Evolutionary conservation across 257 asterid species (phyloP).

Genomic region (Forsythia suspensa): DNA sequence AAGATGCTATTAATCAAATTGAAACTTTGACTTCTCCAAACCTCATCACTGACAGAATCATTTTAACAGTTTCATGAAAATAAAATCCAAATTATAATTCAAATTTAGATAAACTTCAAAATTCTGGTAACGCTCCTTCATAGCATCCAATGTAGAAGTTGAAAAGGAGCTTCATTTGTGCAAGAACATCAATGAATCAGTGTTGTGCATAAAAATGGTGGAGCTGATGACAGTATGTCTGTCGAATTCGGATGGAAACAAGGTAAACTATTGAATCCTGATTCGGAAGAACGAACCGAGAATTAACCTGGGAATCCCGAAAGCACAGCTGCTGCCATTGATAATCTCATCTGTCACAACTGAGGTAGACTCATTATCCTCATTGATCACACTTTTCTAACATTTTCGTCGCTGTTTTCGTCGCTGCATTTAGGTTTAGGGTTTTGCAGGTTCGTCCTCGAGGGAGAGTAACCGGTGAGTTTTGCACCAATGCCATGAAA

Average conservation of each 20-base stretch:
- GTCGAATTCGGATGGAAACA: slow-evolving; percentile 2
- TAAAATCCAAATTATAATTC: not conserved
- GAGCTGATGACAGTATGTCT: slow-evolving; percentile 16
- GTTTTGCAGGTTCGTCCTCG: slow-evolving; percentile 12
- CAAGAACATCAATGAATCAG: slow-evolving; percentile 12
- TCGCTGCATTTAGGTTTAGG: not conserved
- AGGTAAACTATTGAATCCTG: not conserved
- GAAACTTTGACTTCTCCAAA: not conserved
- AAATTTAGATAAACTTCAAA: not conserved
- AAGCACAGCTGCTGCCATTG: not conserved
- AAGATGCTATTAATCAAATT: not conserved
- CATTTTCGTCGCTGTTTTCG: not conserved
- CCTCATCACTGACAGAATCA: not conserved
- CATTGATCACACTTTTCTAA: not conserved
- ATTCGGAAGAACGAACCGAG: slow-evolving; percentile 1
- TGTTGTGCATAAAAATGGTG: not conserved
- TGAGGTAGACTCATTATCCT: slow-evolving; percentile 15
- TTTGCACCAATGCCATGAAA: slow-evolving; percentile 47
- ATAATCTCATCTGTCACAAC: slow-evolving; percentile 20
- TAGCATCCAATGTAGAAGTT: slow-evolving; percentile 11
- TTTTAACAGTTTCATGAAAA: not conserved
- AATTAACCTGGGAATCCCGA: not conserved
- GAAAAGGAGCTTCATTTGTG: slow-evolving; percentile 9
- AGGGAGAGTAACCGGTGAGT: slow-evolving; percentile 39
- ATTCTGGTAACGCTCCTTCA: slow-evolving; percentile 23